Percentiles rank a stretch among this genome's conserved stretches.
Evolutionary conservation across 2,329 filamentous ascomycete species (phyloP).

Genomic region (Cytospora piceae): DNA sequence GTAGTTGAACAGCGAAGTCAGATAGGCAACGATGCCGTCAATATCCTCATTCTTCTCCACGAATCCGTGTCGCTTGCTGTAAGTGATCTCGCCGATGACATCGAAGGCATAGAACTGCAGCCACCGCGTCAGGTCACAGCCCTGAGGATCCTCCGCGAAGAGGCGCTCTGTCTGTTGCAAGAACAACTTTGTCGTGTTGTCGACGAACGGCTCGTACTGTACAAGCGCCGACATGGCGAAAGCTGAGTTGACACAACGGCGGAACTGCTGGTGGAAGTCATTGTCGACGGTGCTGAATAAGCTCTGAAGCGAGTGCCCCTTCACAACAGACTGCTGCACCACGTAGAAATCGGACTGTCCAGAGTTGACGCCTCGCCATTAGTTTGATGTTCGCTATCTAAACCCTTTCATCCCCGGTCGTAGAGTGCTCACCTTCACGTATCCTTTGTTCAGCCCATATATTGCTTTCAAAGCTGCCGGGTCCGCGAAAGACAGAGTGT

Average conservation of each 20-base stretch:
- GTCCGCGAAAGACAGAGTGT: conserved; percentile 43
- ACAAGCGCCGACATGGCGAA: conserved; percentile 79
- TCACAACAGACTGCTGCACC: conserved; percentile 73
- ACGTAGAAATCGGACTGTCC: conserved; percentile 76
- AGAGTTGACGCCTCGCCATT: neutral
- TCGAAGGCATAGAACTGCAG: conserved; percentile 83
- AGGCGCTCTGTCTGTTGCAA: conserved; percentile 63
- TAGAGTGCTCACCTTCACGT: conserved; percentile 66
- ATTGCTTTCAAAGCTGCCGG: conserved; percentile 28
- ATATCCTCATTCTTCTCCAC: conserved; percentile 75
- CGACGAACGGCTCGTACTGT: conserved; percentile 80
- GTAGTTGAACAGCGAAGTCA: conserved; percentile 69
- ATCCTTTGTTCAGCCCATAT: conserved; percentile 82
- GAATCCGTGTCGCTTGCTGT: conserved; percentile 75
- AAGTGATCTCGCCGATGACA: conserved; percentile 78
- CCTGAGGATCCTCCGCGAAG: conserved; percentile 49
- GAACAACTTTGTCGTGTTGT: conserved; percentile 73
- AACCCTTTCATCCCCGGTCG: conserved; percentile 38
- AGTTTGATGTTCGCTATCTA: conserved; percentile 59
- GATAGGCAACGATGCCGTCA: conserved; percentile 71
- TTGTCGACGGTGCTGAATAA: conserved; percentile 80
- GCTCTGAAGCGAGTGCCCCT: conserved; percentile 69
- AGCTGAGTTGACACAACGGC: conserved; percentile 74
- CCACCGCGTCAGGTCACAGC: conserved; percentile 72
- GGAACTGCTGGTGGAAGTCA: conserved; percentile 73